Percentiles rank a stretch among this genome's conserved stretches.
phyloP scores from a whole-genome alignment of 2,329 filamentous ascomycete genomes.

The Pestalotiopsis fici region DNA sequence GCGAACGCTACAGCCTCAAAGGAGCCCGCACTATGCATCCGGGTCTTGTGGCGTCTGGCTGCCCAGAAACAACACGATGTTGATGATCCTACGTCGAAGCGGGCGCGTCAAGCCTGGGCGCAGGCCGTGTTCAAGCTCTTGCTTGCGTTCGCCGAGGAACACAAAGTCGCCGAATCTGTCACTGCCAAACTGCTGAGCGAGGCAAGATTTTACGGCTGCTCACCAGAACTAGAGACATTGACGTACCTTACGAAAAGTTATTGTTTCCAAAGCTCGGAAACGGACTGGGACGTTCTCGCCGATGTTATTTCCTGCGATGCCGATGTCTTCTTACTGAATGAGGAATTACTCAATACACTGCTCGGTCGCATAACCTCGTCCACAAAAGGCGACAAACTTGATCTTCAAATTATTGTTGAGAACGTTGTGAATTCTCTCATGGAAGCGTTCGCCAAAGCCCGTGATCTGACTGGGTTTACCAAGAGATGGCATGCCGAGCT shows the following conservation, averaged over 20 bases:
- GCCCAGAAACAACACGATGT: constrained; percentile 25
- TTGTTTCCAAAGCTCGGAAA: constrained; percentile 18
- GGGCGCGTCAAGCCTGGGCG: constrained; percentile 27
- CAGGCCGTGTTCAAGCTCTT: constrained; percentile 24
- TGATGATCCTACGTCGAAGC: constrained; percentile 27
- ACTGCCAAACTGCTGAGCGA: constrained; percentile 30
- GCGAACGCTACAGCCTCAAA: constrained; percentile 40
- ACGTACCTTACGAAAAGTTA: constrained; percentile 29
- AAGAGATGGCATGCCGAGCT: constrained; percentile 35
- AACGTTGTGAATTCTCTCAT: constrained; percentile 39
- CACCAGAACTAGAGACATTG: constrained; percentile 32
- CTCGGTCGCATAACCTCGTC: constrained; percentile 30
- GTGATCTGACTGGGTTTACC: constrained; percentile 40
- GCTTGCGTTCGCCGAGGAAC: constrained; percentile 19
- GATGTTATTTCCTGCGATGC: constrained; percentile 45
- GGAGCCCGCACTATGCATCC: constrained; percentile 36
- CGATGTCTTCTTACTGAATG: constrained; percentile 42
- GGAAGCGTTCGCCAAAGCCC: constrained; percentile 38
- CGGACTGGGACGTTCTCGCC: constrained; percentile 41
- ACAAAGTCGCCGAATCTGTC: constrained; percentile 19
- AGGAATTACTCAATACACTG: constrained; percentile 29
- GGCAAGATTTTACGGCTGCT: constrained; percentile 32
- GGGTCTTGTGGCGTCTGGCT: constrained; percentile 40
- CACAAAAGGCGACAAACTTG: constrained; percentile 17
- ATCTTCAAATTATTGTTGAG: constrained; percentile 28